Percentiles rank a stretch among this genome's conserved stretches.
phyloP scores from a whole-genome alignment of 352 stramenopile genomes.

The Globisporangium mamillatum region DNA sequence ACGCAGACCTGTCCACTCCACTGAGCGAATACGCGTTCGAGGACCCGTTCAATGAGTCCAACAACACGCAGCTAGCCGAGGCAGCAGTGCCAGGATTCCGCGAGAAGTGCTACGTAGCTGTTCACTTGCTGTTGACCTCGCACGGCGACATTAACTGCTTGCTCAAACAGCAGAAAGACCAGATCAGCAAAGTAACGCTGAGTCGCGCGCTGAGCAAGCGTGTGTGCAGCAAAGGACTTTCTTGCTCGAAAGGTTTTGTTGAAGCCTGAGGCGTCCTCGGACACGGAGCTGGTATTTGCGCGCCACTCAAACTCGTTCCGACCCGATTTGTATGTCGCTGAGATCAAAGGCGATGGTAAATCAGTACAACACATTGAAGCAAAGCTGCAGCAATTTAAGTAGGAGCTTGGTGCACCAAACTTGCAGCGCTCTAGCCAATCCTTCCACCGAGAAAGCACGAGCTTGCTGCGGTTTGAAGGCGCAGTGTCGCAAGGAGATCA shows the following conservation, averaged over 20 bases:
- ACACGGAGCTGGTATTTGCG: constrained; percentile 30
- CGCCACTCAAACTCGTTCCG: constrained; percentile 67
- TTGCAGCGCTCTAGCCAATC: constrained; percentile 35
- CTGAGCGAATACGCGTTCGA: constrained; percentile 44
- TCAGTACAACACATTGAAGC: constrained; percentile 60
- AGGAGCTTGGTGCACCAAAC: constrained; percentile 58
- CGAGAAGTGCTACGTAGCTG: constrained; percentile 57
- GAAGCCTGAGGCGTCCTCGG: constrained; percentile 34
- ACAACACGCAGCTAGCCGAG: constrained; percentile 56
- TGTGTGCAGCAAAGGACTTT: constrained; percentile 51
- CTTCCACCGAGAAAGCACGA: constrained; percentile 63
- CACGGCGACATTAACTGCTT: constrained; percentile 59
- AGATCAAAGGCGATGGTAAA: constrained; percentile 60
- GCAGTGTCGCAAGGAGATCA: constrained; percentile 56
- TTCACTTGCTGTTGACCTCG: constrained; percentile 62
- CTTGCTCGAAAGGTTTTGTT: constrained; percentile 67
- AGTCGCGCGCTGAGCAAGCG: constrained; percentile 68
- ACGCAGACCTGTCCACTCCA: constrained; percentile 48
- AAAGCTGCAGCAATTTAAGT: constrained; percentile 58
- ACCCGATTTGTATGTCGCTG: constrained; percentile 68
- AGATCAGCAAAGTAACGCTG: constrained; percentile 63
- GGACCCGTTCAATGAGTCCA: constrained; percentile 58
- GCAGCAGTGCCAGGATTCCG: constrained; percentile 48
- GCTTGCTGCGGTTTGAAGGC: constrained; percentile 72
- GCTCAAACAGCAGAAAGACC: constrained; percentile 43